Evolutionary conservation across 1,139 yeast genomes (phyloP).

Genomic region (Sugiyamaella neomexicana): DNA sequence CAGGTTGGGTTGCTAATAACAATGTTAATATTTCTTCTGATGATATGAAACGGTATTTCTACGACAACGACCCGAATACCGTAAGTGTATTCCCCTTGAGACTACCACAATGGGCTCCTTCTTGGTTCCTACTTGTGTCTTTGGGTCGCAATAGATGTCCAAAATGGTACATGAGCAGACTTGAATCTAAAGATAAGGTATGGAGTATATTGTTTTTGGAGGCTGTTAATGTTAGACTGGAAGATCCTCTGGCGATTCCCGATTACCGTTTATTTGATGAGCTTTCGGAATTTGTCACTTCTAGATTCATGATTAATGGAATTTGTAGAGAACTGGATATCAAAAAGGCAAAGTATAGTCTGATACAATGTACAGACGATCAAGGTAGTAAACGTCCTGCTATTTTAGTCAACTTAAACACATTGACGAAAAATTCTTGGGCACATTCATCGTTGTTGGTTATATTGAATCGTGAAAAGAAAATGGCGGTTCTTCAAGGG

Average conservation of each 20-base stretch:
- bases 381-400: slow-evolving; percentile 26
- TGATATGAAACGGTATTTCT: slow-evolving; percentile 32
- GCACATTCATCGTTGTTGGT: slow-evolving; percentile 31
- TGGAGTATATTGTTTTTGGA: slow-evolving; percentile 36
- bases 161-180: slow-evolving; percentile 37
- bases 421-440: slow-evolving; percentile 30
- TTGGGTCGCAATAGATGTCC: slow-evolving; percentile 32
- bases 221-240: slow-evolving; percentile 28
- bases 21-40: slow-evolving; percentile 31
- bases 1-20: slow-evolving; percentile 40
- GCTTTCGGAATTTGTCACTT: slow-evolving; percentile 31
- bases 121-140: slow-evolving; percentile 41
- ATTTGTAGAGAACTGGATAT: slow-evolving; percentile 32
- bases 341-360: slow-evolving; percentile 29
- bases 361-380: slow-evolving; percentile 25
- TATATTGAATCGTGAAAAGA: slow-evolving; percentile 14
- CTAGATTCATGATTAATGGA: slow-evolving; percentile 33
- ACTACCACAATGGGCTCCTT: slow-evolving; percentile 37
- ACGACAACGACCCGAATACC: slow-evolving; percentile 26
- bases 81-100: slow-evolving; percentile 37
- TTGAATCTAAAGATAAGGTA: slow-evolving; percentile 34
- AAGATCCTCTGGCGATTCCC: slow-evolving; percentile 23
- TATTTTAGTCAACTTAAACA: slow-evolving; percentile 28
- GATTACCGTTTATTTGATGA: slow-evolving; percentile 34
- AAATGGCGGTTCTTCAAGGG: slow-evolving; percentile 33